Evolutionary conservation across 106 monocot genomes (phyloP), one percentile per base, ranked within the genome.

Genomic region (Dendrobium huoshanense): DNA sequence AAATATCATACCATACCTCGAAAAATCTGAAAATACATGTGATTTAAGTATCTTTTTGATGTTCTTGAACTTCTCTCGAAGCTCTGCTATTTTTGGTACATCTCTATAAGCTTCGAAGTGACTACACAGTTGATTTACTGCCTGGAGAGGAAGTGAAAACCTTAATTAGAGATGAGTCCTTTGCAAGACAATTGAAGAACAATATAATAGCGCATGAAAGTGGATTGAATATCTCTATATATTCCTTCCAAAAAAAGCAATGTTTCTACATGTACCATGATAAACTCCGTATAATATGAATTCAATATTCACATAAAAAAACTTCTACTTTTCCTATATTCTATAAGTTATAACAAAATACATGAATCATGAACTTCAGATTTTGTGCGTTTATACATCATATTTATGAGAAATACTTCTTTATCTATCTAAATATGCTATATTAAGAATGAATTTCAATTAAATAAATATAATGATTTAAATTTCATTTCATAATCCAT

Each of bases 51-150:
- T 87, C 73, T 95, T 95, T 78, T 99, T 99, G 70, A 99, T 99
- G 83, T 95, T 99, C 87, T 91, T 99, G 88, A 99, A 92, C 88
- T 95, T 99, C 78, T 95, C 98, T 70, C 91, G 81, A 11, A 99
- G 95, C 77, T 99, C 99, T 68, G 85, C 88, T 86, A 99, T 99
- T 85, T 99, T 99, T 48, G 99, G 99, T 41, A 99, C 86, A 81
- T 99, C 99, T 80, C 93, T 87, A 79, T 99, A 99, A 49, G 99
- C 95, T 89, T 99, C 99, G 86, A 99, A 99, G 77, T 99, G 99
- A 81, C 91, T 87, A 81, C 92, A 93, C 59, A 99, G 58, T 55
- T 99, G 99, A 77, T 95, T 99, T 29, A 99, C 99, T 77, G 99
- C 99, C 96, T 97, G 92, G 74, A 83, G 78, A 83, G 45, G 79